Evolutionary conservation across 148 eudicot genomes (phyloP), one percentile per base, ranked within the genome.

Genomic region (Chenopodium formosanum): DNA sequence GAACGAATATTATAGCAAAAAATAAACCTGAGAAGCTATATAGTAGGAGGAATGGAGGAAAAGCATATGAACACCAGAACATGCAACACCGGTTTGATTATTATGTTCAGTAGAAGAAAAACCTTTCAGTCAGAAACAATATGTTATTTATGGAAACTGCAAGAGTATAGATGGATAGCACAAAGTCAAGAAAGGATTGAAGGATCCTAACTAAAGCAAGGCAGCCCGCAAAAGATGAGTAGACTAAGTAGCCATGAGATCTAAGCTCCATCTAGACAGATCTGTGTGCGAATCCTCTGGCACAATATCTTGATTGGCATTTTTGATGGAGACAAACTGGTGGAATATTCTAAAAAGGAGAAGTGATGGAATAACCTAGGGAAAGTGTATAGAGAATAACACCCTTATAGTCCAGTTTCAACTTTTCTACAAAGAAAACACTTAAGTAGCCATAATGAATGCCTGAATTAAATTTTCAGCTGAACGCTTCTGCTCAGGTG

Each of bases 401-500:
- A 75, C 87, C 84, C 83, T 83, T 78, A 62, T 71, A 84, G 34
- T 76, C 77, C 82, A 67, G 53, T 81, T 82, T 88, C 88, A 85
- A 82, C 85, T 83, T 85, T 81, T 78, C 78, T 76, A 34, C 78
- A 78, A 75, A 74, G 78, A 75, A 81, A 83, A 78, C 70, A 79
- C 52, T 83, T 84, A 93, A 75, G 94, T 89, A 77, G 94, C 88
- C 97, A 93, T 86, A 81, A 95, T 92, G 86, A 95, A 93, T 69
- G 97, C 97, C 86, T 91, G 97, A 84, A 95, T 90, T 88, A 93
- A 87, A 86, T 93, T 90, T 84, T 95, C 97, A 67, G 97, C 98
- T 62, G 97, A 73, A 78, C 91, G 94, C 89, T 93, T 93, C 90
- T 95, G 94, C 81, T 93, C 97, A 60, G 91, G n/a, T 78, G 94